Percentiles rank a stretch among this genome's conserved stretches.
phyloP scores from a whole-genome alignment of 768 basidiomycete genomes.

The Psilocybe subaeruginosa region DNA sequence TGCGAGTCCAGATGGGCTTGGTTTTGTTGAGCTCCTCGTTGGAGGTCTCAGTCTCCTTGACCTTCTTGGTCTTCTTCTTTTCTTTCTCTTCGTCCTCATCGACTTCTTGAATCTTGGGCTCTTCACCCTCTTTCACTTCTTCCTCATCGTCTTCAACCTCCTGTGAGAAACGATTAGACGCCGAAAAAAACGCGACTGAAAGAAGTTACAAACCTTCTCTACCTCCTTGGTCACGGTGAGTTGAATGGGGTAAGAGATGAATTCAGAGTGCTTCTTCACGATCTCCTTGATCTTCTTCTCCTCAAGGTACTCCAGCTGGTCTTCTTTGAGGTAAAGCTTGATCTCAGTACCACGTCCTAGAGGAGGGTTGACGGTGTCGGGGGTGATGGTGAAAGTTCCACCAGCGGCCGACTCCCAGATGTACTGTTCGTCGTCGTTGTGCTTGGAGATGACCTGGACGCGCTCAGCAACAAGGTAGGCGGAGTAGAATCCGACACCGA shows the following conservation, averaged over 20 bases:
- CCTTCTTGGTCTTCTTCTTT: constrained; percentile 92
- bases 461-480: constrained; percentile 99
- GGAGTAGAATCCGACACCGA: constrained; percentile 99
- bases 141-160: constrained; percentile 88
- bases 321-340: constrained; percentile 94
- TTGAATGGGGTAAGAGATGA: constrained; percentile 99
- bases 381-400: constrained; percentile 98
- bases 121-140: constrained; percentile 72
- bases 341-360: constrained; percentile 95
- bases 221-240: constrained; percentile 98
- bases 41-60: constrained; percentile 85
- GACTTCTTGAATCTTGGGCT: constrained; percentile 80
- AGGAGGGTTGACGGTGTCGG: constrained; percentile 85
- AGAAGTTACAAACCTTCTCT: constrained; percentile 76
- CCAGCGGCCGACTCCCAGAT: constrained; percentile 99
- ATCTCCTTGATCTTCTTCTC: constrained; percentile 99
- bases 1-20: constrained; percentile 99
- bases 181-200: not conserved
- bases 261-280: constrained; percentile 99
- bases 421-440: constrained; percentile 99
- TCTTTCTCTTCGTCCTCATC: constrained; percentile 87
- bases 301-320: constrained; percentile 98
- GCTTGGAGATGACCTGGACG: constrained; percentile 98
- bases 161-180: constrained; percentile 39
- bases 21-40: constrained; percentile 99